Evolutionary conservation across 129 eudicot genomes (phyloP), one percentile per base, ranked within the genome.

Genomic region (carrot (Daucus carota)): DNA sequence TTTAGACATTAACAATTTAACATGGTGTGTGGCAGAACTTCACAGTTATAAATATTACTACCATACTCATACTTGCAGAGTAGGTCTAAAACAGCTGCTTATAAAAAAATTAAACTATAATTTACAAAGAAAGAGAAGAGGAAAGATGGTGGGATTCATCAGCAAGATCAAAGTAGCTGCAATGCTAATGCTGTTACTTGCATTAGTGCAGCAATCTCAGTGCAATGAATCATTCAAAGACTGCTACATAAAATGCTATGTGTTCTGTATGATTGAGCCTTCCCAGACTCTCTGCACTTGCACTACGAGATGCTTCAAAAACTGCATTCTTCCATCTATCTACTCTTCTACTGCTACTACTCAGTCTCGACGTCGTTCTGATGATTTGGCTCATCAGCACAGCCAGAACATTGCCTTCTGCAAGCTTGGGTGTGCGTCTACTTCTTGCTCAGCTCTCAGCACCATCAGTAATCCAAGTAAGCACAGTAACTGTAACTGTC

Each of bases 391-490:
- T 44, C 7, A 52, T 77, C 74, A 77, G 75, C 84, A 83, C 16
- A 8, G 43, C 28, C 36, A 72, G 59, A 72, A 72, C 33, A 84
- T 81, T 69, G 88, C 79, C 42, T 91, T 84, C 72, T 91, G 97
- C 84, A 83, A 91, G 80, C 93, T 91, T 72, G 97, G 97, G 18
- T 91, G 97, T 75, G 93, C 97, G 54, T 81, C 88, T 68, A 84
- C 93, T 38, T 74, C 76, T 22, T 91, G 97, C 81, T 86, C 93
- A 40, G 77, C 67, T 71, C 71, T 91, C 67, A 91, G 97, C 93
- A 83, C 82, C 31, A 82, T 82, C 70, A 79, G 62, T 24, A 78
- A 84, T 44, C 93, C 97, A 20, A 86, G 96, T 90, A 87, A 76
- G 78, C 73, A 29, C 5, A 36, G 40, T 5, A 36, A 1, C 41